phyloP scores from a whole-genome alignment of 768 basidiomycete genomes.

The Lactarius quietus region DNA sequence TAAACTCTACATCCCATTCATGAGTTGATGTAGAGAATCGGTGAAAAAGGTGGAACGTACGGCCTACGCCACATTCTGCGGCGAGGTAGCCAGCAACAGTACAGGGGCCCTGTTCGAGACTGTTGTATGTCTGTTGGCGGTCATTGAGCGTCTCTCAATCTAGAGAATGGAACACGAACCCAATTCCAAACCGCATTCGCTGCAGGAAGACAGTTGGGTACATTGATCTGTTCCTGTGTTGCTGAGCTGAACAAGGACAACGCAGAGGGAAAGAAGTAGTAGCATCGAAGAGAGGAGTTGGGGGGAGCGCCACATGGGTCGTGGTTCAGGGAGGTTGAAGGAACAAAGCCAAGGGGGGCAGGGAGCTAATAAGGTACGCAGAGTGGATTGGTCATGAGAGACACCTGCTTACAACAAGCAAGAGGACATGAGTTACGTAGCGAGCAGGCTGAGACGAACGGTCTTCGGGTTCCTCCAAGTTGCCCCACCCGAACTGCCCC shows the following conservation, averaged over 20 bases:
- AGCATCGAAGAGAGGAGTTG: background rate
- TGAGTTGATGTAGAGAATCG: background rate
- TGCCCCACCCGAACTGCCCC: background rate
- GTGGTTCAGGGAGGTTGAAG: background rate
- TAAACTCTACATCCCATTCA: background rate
- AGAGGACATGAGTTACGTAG: background rate
- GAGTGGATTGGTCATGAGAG: background rate
- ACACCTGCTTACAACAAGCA: background rate
- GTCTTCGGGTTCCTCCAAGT: background rate
- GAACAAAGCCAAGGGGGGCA: background rate
- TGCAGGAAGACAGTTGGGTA: constrained; percentile 1
- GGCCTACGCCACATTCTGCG: background rate
- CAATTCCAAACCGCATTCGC: background rate
- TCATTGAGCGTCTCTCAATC: background rate
- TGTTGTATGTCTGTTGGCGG: constrained; percentile 12
- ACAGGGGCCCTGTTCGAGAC: constrained; percentile 14
- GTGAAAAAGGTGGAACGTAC: background rate
- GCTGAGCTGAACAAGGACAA: background rate
- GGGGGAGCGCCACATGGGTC: no score
- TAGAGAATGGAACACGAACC: background rate
- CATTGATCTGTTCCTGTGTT: constrained; percentile 1
- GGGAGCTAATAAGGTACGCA: background rate
- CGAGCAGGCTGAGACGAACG: background rate
- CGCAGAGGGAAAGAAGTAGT: background rate
- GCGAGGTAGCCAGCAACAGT: constrained; percentile 11